Evolutionary conservation across 495 filamentous ascomycete genomes (phyloP).

Genomic region (Tuber microsphaerosporum): DNA sequence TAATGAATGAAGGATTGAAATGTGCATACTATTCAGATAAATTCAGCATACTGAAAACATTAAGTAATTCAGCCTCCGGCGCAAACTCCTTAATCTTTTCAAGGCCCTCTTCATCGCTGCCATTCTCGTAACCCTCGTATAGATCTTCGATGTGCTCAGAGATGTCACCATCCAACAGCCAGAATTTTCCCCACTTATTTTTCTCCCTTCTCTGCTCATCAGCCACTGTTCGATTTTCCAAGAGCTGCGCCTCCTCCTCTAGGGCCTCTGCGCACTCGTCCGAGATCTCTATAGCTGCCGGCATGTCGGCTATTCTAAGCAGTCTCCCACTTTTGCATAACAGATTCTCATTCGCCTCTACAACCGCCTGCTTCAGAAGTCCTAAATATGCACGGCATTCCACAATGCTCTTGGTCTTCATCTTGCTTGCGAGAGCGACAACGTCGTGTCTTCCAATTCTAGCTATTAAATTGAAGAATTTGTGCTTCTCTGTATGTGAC

Average conservation of each 20-base stretch:
- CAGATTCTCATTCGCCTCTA: constrained; percentile 27
- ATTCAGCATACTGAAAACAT: constrained; percentile 54
- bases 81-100: constrained; percentile 43
- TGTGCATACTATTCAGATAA: constrained; percentile 49
- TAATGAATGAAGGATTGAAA: constrained; percentile 4
- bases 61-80: constrained; percentile 54
- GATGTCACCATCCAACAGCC: constrained; percentile 49
- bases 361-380: constrained; percentile 52
- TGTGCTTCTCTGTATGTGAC: constrained; percentile 61
- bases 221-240: constrained; percentile 53
- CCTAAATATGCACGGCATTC: constrained; percentile 65
- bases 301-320: constrained; percentile 46
- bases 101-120: not conserved
- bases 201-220: constrained; percentile 53
- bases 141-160: constrained; percentile 46
- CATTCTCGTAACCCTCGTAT: constrained; percentile 19
- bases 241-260: constrained; percentile 58
- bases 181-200: constrained; percentile 48
- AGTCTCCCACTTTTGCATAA: constrained; percentile 11
- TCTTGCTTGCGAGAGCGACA: constrained; percentile 53
- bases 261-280: constrained; percentile 58
- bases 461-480: constrained; percentile 59
- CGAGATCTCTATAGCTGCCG: constrained; percentile 68
- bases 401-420: constrained; percentile 64
- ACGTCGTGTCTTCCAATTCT: constrained; percentile 57